Evolutionary conservation across 495 filamentous ascomycete genomes (phyloP), one percentile per base, ranked within the genome.

Genomic region (Pyrenula massariospora): DNA sequence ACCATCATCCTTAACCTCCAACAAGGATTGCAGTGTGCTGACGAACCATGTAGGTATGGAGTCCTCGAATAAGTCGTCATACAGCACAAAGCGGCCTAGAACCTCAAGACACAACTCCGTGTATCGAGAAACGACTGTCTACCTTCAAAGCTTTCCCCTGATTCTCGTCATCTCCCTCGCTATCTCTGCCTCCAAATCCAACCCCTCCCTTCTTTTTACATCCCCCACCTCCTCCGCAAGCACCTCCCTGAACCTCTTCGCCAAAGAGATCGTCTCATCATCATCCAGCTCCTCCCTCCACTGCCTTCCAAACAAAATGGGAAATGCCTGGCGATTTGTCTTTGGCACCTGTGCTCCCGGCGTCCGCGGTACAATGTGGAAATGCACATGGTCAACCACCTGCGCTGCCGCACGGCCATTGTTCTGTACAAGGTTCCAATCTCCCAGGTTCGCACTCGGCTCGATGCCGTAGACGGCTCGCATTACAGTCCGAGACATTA

Each of bases 381-480:
- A 96, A 67, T 96, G 91, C 3, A 92, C 84, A 69, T 96, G 91
- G 21, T 84, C 83, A 1, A 97, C 89, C 22, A 91, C 88, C 70
- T 97, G 92, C 5, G 90, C 91, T 11, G 92, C 92, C 22, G 86
- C 75, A 0, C 80, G 81, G 1, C 91, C 83, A 69, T 96, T 97
- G 70, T 97, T 97, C 73, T 95, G 90, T 58, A 95, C 87, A 21
- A 96, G 79, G 69, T 97, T 97, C 84, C 87, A 92, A 31, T 65
- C 64, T 20, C 22, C 50, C 20, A 8, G 8, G 19, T 52, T 52
- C n/a, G n/a, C n/a, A n/a, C n/a, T n/a, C 5, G n/a, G 22, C 8
- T 52, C 19, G 20, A 52, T 52, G n/a, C 24, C 58, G 48, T 68
- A 73, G 1, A 77, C 59, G n/a, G 67, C 69, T 25, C 73, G 75